Evolutionary conservation across 345 rosid species (phyloP).

Genomic region (Lagerstroemia speciosa): DNA sequence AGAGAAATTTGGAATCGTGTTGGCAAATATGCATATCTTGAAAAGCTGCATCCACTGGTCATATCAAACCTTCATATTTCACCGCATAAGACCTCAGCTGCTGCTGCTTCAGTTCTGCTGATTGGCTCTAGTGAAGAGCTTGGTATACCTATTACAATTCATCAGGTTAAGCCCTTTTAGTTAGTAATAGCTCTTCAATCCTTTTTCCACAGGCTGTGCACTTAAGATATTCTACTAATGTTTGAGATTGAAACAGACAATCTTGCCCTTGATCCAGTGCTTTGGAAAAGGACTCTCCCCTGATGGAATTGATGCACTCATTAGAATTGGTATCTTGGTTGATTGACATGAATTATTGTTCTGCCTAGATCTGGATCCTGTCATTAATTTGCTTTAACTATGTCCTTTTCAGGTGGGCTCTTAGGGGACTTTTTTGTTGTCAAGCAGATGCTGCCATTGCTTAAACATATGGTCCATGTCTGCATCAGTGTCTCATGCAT

Average conservation of each 20-base stretch:
- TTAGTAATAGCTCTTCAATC: not conserved
- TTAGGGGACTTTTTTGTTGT: constrained; percentile 64
- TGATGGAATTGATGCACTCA: constrained; percentile 85
- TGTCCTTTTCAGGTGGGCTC: constrained; percentile 58
- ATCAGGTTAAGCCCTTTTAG: constrained; percentile 48
- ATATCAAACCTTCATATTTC: constrained; percentile 66
- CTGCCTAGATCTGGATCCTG: not conserved
- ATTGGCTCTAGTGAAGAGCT: constrained; percentile 93
- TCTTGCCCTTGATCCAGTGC: constrained; percentile 80
- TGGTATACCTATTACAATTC: constrained; percentile 74
- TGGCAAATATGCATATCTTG: constrained; percentile 76
- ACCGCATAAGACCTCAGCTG: constrained; percentile 71
- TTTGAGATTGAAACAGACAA: constrained; percentile 45
- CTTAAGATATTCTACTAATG: constrained; percentile 3
- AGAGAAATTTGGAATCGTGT: constrained; percentile 70
- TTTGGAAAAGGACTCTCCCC: constrained; percentile 85
- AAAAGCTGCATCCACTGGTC: constrained; percentile 62
- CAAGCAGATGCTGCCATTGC: constrained; percentile 81
- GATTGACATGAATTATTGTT: not conserved
- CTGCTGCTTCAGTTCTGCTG: constrained; percentile 85
- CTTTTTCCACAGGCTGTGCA: not conserved
- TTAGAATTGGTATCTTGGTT: constrained; percentile 70
- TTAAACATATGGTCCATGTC: constrained; percentile 59
- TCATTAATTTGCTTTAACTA: constrained; percentile 13
- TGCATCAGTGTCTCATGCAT: constrained; percentile 46